Conservation (phyloP, 768 basidiomycete species). For the Porphyrellus cyaneotinctus region DNA sequence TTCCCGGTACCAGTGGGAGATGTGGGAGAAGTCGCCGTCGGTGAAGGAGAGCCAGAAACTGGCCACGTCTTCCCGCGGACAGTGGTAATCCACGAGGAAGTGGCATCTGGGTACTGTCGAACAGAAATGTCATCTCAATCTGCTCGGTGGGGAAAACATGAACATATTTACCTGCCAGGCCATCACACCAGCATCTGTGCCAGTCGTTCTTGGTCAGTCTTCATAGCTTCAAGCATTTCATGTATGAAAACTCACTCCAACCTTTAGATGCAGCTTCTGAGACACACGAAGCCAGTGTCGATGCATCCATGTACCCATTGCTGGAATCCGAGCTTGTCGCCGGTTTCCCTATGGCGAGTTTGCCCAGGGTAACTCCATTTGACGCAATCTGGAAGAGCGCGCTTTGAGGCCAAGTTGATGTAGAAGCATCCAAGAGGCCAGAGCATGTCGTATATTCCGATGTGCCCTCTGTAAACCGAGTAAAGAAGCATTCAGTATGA, state of each 20-base stretch:
- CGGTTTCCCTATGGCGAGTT: slow-evolving; percentile 77
- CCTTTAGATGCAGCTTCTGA: slow-evolving; percentile 38
- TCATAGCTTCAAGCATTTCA: slow-evolving; percentile 33
- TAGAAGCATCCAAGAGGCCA: slow-evolving; percentile 37
- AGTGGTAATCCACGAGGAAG: slow-evolving; percentile 36
- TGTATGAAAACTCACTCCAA: slow-evolving; percentile 53
- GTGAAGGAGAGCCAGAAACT: slow-evolving; percentile 20
- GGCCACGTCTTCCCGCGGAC: slow-evolving; percentile 36
- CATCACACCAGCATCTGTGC: slow-evolving; percentile 35
- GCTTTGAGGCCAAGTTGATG: slow-evolving; percentile 39
- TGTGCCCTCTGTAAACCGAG: slow-evolving; percentile 29
- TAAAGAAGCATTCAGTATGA: background rate
- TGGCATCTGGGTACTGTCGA: slow-evolving; percentile 37
- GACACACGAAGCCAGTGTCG: slow-evolving; percentile 56
- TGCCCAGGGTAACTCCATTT: slow-evolving; percentile 53
- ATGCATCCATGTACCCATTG: slow-evolving; percentile 54
- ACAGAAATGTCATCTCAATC: background rate
- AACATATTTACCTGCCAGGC: slow-evolving; percentile 28
- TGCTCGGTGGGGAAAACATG: slow-evolving; percentile 29
- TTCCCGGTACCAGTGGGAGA: slow-evolving; percentile 21
- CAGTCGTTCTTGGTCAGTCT: background rate
- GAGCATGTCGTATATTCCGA: slow-evolving; percentile 38
- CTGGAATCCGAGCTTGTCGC: slow-evolving; percentile 46
- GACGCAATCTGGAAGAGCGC: slow-evolving; percentile 47
- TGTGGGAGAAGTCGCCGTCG: slow-evolving; percentile 5